Conservation (phyloP, 495 filamentous ascomycete genomes). For the Lepraria neglecta region DNA sequence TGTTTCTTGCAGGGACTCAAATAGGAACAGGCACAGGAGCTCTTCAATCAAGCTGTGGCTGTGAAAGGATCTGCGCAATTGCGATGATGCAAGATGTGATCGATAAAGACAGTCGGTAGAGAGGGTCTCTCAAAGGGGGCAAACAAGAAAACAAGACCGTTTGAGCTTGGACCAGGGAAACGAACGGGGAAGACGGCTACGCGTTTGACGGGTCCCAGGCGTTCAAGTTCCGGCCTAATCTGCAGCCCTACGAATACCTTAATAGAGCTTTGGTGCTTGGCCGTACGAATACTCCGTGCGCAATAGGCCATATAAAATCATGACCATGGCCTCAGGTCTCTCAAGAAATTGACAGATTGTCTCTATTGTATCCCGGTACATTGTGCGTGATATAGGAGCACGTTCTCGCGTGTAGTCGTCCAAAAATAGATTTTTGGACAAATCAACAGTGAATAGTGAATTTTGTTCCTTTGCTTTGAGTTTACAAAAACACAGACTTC, state of each 20-base stretch:
- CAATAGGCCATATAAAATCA: too few species aligned
- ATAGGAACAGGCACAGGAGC: not conserved
- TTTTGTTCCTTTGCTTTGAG: not conserved
- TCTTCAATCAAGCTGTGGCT: not conserved
- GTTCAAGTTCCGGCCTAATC: too few species aligned
- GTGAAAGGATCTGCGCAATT: not conserved
- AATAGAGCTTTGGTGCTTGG: too few species aligned
- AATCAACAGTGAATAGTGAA: not conserved
- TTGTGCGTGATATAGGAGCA: too few species aligned
- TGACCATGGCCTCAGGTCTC: too few species aligned
- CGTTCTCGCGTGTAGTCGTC: too few species aligned
- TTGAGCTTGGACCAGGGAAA: not conserved
- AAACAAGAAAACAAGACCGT: not conserved
- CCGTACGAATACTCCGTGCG: too few species aligned
- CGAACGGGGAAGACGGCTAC: not conserved
- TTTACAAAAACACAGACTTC: not conserved
- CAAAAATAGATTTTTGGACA: too few species aligned
- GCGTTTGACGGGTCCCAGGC: too few species aligned
- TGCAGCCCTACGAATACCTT: too few species aligned
- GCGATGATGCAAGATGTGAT: not conserved
- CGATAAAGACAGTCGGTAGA: slow-evolving; percentile 6
- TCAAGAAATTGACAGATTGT: too few species aligned
- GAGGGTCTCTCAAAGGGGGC: not conserved
- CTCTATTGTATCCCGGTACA: too few species aligned
- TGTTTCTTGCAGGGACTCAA: not conserved